Percentiles rank a stretch among this genome's conserved stretches.
Evolutionary conservation across 2,329 filamentous ascomycete species (phyloP).

Genomic region (Venturia effusa): DNA sequence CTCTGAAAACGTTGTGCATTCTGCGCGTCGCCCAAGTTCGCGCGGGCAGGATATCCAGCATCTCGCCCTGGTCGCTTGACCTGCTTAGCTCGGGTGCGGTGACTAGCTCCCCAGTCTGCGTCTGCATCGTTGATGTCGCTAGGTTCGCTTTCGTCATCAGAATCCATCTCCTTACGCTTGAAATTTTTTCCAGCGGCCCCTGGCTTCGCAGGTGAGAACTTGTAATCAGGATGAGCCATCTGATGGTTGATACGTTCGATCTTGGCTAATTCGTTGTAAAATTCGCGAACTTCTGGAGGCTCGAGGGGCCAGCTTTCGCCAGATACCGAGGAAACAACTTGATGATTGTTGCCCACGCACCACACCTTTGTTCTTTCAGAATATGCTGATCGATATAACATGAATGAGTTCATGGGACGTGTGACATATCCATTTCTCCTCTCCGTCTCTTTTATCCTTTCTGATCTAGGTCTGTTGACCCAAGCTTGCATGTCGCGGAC

Average conservation of each 20-base stretch:
- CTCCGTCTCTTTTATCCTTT: constrained; percentile 56
- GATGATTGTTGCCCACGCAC: constrained; percentile 82
- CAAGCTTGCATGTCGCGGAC: constrained; percentile 71
- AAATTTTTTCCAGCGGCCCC: constrained; percentile 35
- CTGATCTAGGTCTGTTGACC: constrained; percentile 60
- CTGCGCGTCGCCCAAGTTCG: constrained; percentile 7
- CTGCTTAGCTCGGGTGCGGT: constrained; percentile 13
- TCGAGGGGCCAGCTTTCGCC: constrained; percentile 81
- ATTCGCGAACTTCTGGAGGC: constrained; percentile 55
- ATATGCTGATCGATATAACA: constrained; percentile 91
- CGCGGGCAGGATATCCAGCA: constrained; percentile 18
- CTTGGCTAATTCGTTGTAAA: constrained; percentile 69
- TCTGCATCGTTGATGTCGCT: constrained; percentile 32
- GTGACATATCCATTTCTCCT: constrained; percentile 70
- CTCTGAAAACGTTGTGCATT: background rate
- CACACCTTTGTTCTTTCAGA: constrained; percentile 76
- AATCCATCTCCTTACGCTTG: constrained; percentile 30
- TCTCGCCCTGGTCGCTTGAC: constrained; percentile 18
- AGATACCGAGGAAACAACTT: constrained; percentile 79
- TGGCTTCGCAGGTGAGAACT: constrained; percentile 77
- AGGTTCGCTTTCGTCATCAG: constrained; percentile 26
- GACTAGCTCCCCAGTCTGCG: constrained; percentile 23
- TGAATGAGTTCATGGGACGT: constrained; percentile 94
- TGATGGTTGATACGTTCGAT: constrained; percentile 78
- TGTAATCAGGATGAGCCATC: constrained; percentile 79